Conservation (phyloP, 768 basidiomycete species). For the Pisolithus albus region DNA sequence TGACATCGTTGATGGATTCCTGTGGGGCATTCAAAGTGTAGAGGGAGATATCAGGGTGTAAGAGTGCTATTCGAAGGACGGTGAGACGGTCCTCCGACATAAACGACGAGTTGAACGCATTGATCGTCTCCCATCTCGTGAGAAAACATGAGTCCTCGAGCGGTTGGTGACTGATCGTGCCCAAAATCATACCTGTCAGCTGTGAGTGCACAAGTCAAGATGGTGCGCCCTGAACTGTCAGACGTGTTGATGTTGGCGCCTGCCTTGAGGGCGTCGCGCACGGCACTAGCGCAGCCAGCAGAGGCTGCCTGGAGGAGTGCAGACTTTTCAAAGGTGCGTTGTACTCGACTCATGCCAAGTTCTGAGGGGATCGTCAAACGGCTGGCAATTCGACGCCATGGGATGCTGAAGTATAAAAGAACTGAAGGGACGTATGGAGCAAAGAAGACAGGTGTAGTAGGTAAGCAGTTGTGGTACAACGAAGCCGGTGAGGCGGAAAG, state of each 20-base stretch:
- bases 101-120: constrained; percentile 67
- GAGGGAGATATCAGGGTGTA: constrained; percentile 54
- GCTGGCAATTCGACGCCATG: constrained; percentile 1
- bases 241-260: constrained; percentile 67
- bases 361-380: constrained; percentile 27
- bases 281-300: constrained; percentile 47
- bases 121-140: constrained; percentile 61
- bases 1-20: constrained; percentile 61
- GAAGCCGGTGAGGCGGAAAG: not conserved
- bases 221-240: constrained; percentile 54
- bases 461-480: no score
- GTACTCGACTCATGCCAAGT: constrained; percentile 31
- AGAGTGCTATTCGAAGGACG: constrained; percentile 49
- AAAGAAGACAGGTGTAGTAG: not conserved
- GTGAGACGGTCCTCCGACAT: constrained; percentile 51
- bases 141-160: not conserved
- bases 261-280: constrained; percentile 44
- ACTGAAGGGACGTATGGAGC: constrained; percentile 4
- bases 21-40: constrained; percentile 69
- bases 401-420: constrained; percentile 11
- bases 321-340: constrained; percentile 35
- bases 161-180: constrained; percentile 2
- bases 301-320: constrained; percentile 50
- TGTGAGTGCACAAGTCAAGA: constrained; percentile 63
- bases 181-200: constrained; percentile 50